Evolutionary conservation across 2,329 filamentous ascomycete genomes (phyloP).

Genomic region (Trichoderma sp.): DNA sequence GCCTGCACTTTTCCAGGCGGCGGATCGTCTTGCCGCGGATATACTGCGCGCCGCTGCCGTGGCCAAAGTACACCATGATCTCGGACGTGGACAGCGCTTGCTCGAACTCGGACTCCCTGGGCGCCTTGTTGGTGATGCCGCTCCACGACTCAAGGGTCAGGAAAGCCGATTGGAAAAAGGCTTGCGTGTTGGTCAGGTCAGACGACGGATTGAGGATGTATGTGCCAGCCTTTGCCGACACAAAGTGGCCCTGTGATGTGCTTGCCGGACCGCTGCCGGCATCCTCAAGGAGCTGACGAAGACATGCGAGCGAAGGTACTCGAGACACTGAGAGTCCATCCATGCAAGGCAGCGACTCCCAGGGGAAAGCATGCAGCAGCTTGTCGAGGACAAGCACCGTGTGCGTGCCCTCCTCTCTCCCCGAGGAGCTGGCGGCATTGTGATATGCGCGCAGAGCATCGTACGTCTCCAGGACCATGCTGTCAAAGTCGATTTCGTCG

Average conservation of each 20-base stretch:
- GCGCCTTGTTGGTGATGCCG: constrained; percentile 67
- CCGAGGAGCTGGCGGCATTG: constrained; percentile 47
- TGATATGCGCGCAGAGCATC: constrained; percentile 84
- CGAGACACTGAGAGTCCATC: constrained; percentile 78
- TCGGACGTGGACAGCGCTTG: constrained; percentile 65
- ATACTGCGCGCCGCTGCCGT: constrained; percentile 93
- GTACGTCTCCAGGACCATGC: constrained; percentile 83
- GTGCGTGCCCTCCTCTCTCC: constrained; percentile 58
- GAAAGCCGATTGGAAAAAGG: constrained; percentile 68
- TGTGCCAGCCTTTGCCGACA: constrained; percentile 59
- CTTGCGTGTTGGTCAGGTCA: constrained; percentile 79
- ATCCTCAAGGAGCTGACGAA: constrained; percentile 74
- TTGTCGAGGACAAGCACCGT: constrained; percentile 92
- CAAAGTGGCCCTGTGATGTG: constrained; percentile 52
- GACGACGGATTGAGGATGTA: constrained; percentile 89
- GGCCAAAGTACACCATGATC: constrained; percentile 90
- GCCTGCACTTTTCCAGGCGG: constrained; percentile 71
- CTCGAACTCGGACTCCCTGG: constrained; percentile 78
- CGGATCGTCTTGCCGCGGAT: constrained; percentile 83
- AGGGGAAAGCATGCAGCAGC: constrained; percentile 85
- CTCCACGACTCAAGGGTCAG: constrained; percentile 70
- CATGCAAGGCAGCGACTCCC: constrained; percentile 92
- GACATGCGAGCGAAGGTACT: constrained; percentile 80
- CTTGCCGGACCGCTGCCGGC: constrained; percentile 32
- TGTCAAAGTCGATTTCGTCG: constrained; percentile 95